These are phyloP conservation scores for Nemania sp. DNA, from an alignment of 2,329 filamentous ascomycete species.

Conservation along the genomic window DNA sequence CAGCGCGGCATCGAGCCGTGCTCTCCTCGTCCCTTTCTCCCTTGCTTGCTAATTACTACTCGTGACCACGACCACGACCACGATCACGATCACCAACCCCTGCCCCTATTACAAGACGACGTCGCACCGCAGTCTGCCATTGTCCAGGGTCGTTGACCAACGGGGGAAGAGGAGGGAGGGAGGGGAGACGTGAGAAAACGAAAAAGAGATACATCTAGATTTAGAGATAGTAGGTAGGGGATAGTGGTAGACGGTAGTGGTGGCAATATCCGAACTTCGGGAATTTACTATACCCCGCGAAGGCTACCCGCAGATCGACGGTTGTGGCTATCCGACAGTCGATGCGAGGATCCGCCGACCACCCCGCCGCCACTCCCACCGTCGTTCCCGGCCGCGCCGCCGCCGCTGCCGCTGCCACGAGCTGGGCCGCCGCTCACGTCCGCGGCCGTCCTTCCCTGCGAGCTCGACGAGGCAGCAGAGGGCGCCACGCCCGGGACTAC, in stretches of 20 bases:
- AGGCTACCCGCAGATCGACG: conserved; percentile 42
- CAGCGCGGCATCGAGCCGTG: no score
- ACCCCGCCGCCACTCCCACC: conserved; percentile 8
- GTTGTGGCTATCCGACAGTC: conserved; percentile 33
- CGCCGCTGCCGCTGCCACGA: conserved; percentile 1
- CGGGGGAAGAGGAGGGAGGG: conserved; percentile 12
- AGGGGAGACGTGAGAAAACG: background rate
- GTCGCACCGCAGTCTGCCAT: conserved; percentile 23
- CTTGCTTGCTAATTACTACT: no score
- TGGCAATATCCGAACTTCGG: background rate
- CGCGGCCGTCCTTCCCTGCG: conserved; percentile 28
- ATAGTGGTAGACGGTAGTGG: no score
- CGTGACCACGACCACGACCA: no score
- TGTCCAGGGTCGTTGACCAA: conserved; percentile 29
- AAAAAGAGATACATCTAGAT: no score
- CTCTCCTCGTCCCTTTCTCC: no score
- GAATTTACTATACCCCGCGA: conserved; percentile 38
- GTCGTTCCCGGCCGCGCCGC: background rate
- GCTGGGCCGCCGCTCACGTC: background rate
- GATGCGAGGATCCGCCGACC: conserved; percentile 34
- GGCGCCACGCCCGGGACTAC: conserved; percentile 22
- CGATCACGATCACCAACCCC: no score
- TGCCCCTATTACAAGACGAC: background rate
- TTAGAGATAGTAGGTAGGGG: background rate
- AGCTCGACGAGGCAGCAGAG: background rate